A percentile compares a stretch with the other conserved stretches of the same genome.
Evolutionary conservation across 768 basidiomycete species (phyloP).

Genomic region (Hygrophorus russula): DNA sequence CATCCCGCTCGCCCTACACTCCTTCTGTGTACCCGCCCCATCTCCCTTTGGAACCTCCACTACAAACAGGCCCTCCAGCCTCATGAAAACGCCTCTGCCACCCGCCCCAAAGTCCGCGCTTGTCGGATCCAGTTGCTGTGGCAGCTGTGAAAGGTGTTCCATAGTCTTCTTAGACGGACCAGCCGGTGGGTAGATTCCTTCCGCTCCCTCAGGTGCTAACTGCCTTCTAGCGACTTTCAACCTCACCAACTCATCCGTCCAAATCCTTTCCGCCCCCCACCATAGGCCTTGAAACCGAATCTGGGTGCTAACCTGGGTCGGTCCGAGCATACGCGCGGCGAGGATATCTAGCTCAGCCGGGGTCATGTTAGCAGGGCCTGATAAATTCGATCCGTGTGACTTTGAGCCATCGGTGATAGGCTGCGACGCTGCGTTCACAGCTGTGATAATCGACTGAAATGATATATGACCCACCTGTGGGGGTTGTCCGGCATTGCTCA

Average conservation of each 20-base stretch:
- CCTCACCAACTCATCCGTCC: conserved; percentile 77
- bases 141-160: conserved; percentile 14
- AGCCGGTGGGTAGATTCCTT: conserved; percentile 49
- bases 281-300: conserved; percentile 70
- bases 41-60: conserved; percentile 37
- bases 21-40: conserved; percentile 33
- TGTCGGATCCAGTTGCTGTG: conserved; percentile 5
- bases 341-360: conserved; percentile 14
- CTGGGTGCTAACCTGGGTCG: conserved; percentile 29
- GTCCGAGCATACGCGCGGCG: conserved; percentile 15
- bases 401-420: conserved; percentile 9
- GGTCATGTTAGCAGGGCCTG: conserved; percentile 11
- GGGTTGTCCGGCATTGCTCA: conserved; percentile 3
- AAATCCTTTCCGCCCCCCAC: conserved; percentile 87
- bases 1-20: conserved; percentile 62
- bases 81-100: conserved; percentile 62
- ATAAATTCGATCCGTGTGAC: conserved; percentile 6
- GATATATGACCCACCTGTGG: conserved; percentile 14
- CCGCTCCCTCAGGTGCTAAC: conserved; percentile 55
- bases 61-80: conserved; percentile 52
- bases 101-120: conserved; percentile 35
- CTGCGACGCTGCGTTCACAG: conserved; percentile 24
- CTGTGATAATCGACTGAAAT: conserved; percentile 34
- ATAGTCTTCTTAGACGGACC: conserved; percentile 34
- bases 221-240: conserved; percentile 58